A percentile compares a stretch with the other conserved stretches of the same genome.
phyloP scores from a whole-genome alignment of 257 asterid genomes.

The Cynanchum wilfordii region DNA sequence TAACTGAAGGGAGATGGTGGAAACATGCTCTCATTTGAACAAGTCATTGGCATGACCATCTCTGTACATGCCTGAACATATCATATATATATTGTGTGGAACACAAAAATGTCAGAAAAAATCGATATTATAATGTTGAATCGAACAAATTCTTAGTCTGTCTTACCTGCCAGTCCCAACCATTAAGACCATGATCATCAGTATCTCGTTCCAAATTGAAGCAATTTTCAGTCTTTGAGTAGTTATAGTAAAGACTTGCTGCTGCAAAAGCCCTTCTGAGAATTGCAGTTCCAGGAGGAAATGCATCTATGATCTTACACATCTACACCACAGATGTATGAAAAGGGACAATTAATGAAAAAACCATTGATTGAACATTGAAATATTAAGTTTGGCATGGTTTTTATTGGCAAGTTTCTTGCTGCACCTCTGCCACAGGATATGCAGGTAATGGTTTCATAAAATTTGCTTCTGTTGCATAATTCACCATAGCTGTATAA shows the following conservation, averaged over 20 bases:
- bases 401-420: neutral
- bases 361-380: neutral
- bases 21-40: conserved; percentile 64
- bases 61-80: conserved; percentile 67
- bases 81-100: neutral
- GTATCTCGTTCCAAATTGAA: conserved; percentile 44
- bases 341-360: neutral
- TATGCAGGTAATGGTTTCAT: conserved; percentile 73
- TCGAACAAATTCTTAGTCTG: too few species aligned
- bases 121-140: neutral
- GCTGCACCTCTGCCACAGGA: conserved; percentile 55
- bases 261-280: conserved; percentile 56
- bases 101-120: neutral
- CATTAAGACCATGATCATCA: conserved; percentile 60
- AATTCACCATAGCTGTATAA: conserved; percentile 70
- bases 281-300: conserved; percentile 36
- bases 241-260: conserved; percentile 71
- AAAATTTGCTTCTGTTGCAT: conserved; percentile 60
- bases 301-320: conserved; percentile 66
- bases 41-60: conserved; percentile 75
- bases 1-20: conserved; percentile 54
- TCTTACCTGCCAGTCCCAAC: conserved; percentile 76
- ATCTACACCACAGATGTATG: conserved; percentile 31
- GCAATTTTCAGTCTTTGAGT: conserved; percentile 55
- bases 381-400: neutral